These are phyloP conservation scores for Exophiala xenobiotica DNA, from an alignment of 2,329 filamentous ascomycete genomes.

Conservation along the genomic window DNA sequence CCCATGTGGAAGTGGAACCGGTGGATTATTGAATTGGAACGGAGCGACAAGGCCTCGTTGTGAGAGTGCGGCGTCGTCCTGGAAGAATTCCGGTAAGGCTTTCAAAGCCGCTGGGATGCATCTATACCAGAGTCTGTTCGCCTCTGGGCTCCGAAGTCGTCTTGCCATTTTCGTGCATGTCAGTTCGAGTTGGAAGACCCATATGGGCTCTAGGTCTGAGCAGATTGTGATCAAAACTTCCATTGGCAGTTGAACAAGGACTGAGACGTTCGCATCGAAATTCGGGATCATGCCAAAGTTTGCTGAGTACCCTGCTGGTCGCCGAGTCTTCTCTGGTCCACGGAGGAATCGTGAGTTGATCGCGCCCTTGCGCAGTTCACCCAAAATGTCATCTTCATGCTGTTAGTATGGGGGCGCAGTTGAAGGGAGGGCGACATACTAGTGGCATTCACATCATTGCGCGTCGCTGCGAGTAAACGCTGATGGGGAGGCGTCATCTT, in stretches of 20 bases:
- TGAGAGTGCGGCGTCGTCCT: neutral
- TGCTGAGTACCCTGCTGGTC: neutral
- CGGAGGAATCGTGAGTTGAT: neutral
- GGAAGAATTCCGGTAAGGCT: neutral
- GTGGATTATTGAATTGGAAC: neutral
- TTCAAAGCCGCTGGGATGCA: neutral
- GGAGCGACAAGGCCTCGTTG: neutral
- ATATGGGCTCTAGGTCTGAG: neutral
- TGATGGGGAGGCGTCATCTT: no score
- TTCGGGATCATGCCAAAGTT: neutral
- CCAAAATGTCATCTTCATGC: neutral
- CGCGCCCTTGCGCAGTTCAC: neutral
- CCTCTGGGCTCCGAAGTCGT: neutral
- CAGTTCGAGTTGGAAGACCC: constrained; percentile 3
- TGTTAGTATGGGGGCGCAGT: neutral
- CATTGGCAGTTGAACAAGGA: neutral
- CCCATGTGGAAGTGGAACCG: no score
- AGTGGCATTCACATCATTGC: no score
- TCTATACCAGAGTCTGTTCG: neutral
- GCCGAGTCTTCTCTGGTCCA: neutral
- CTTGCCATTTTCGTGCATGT: neutral
- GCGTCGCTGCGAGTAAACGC: no score
- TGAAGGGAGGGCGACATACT: neutral
- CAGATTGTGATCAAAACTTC: constrained; percentile 5
- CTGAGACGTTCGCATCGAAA: no score